Evolutionary conservation across 2,329 filamentous ascomycete species (phyloP).

Genomic region (Endoconidiophora polonica): DNA sequence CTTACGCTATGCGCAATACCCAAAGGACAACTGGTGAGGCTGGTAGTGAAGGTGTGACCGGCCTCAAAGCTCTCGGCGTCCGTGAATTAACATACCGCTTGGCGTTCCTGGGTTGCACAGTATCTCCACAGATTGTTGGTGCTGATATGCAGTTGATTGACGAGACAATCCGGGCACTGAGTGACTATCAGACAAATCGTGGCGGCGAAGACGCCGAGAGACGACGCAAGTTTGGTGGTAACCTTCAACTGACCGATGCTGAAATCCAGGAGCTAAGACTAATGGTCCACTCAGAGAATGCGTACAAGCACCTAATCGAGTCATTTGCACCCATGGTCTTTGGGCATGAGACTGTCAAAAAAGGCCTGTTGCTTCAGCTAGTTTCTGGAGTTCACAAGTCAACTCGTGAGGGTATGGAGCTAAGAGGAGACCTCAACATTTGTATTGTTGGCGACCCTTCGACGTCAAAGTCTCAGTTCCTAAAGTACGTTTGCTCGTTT

Average conservation of each 20-base stretch:
- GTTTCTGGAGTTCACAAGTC: constrained; percentile 91
- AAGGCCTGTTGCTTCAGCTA: constrained; percentile 81
- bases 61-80: constrained; percentile 82
- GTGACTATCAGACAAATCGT: constrained; percentile 55
- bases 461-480: constrained; percentile 92
- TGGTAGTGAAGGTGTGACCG: constrained; percentile 69
- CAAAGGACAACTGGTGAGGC: constrained; percentile 62
- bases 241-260: constrained; percentile 38
- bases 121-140: constrained; percentile 54
- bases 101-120: constrained; percentile 95
- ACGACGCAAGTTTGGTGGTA: constrained; percentile 2
- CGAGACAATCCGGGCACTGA: constrained; percentile 29
- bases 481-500: constrained; percentile 95
- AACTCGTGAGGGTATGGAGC: constrained; percentile 84
- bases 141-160: constrained; percentile 43
- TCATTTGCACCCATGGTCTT: constrained; percentile 95
- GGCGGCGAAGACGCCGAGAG: constrained; percentile 15
- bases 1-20: constrained; percentile 72
- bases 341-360: constrained; percentile 94
- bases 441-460: constrained; percentile 95
- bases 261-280: constrained; percentile 81
- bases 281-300: constrained; percentile 92
- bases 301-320: constrained; percentile 82
- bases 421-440: constrained; percentile 96
- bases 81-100: constrained; percentile 88